Conservation (phyloP, 257 asterid genomes). For the Ligustrum vulgare region DNA sequence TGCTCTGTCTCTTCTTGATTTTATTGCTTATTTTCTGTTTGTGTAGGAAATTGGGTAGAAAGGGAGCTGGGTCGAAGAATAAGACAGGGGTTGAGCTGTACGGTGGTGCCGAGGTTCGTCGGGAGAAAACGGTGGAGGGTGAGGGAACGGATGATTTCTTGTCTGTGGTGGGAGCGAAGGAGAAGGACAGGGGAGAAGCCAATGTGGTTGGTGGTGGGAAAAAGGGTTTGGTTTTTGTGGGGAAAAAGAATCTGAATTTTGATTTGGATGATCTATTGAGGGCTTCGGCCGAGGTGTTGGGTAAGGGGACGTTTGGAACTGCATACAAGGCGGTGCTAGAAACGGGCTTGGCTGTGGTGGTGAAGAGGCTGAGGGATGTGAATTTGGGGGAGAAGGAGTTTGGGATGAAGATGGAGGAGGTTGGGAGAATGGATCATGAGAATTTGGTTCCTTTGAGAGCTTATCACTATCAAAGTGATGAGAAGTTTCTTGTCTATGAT, state of each 20-base stretch:
- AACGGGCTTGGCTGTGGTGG: neutral
- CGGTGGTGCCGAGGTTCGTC: slow-evolving; percentile 50
- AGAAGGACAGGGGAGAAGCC: slow-evolving; percentile 31
- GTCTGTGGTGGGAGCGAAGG: slow-evolving; percentile 38
- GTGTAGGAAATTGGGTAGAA: slow-evolving; percentile 41
- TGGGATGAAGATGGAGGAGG: neutral
- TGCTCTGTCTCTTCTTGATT: slow-evolving; percentile 39
- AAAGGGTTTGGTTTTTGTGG: neutral
- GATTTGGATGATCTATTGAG: neutral
- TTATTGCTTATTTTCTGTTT: slow-evolving; percentile 49
- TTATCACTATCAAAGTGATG: slow-evolving; percentile 3
- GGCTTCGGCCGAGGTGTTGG: neutral
- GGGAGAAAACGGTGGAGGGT: slow-evolving; percentile 29
- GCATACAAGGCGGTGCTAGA: neutral
- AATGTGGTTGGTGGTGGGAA: slow-evolving; percentile 22
- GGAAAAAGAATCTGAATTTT: neutral
- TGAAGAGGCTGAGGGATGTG: neutral
- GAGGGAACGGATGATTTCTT: slow-evolving; percentile 43
- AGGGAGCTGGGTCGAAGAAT: slow-evolving; percentile 35
- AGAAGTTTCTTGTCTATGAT: slow-evolving; percentile 14
- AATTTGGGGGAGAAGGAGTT: neutral
- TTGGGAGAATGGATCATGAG: slow-evolving; percentile 6
- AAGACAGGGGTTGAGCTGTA: slow-evolving; percentile 36
- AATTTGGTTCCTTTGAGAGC: slow-evolving; percentile 12
- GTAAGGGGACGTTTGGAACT: neutral